Evolutionary conservation across 2,329 filamentous ascomycete species (phyloP), one percentile per base, ranked within the genome.

Genomic region (Orbilia brochopaga): DNA sequence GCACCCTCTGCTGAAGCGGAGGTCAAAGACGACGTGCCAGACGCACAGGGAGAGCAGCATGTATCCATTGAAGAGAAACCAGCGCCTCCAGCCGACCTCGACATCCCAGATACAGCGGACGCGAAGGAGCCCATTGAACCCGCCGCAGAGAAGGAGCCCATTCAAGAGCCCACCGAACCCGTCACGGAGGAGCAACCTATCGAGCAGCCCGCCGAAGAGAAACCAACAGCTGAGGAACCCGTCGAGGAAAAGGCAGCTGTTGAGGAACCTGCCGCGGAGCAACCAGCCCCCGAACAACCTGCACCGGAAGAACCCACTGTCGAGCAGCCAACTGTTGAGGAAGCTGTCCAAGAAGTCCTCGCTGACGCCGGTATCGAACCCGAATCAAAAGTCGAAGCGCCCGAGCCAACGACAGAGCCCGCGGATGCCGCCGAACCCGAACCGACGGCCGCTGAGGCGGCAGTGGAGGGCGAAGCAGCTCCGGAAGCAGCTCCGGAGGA

Each of bases 21-120:
- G 21, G 50, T 54, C 7, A 54, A 54, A 15, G 59, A 64, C 5
- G 53, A 70, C 1, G 21, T 55, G 15, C 59, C 59, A 15, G 54
- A 59, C 11, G 56, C 58, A 40, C 55, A 64, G 13, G n/a, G 53
- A n/a, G 59, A 70, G 27, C 59, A 60, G 10, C 52, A 52, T 4
- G 37, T 35, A 5, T n/a, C 24, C 17, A 54, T 52, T 10, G 66
- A 70, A 32, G 61, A 64, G 40, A 19, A 44, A 2, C 46, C 40
- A 19, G 44, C 32, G 10, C 24, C 60, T 19, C 58, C 58, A 23
- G 66, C 56, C 4, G 66, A 70, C 37, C 48, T 64, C n/a, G 66
- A 70, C 32, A 19, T 70, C 42, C 66, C 66, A n/a, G 66, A 70
- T 59, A 70, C 59, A 21, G 59, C 66, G 15, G 66, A 70, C n/a